Evolutionary conservation across 2,329 filamentous ascomycete genomes (phyloP).

Genomic region (Colletotrichum limetticola): DNA sequence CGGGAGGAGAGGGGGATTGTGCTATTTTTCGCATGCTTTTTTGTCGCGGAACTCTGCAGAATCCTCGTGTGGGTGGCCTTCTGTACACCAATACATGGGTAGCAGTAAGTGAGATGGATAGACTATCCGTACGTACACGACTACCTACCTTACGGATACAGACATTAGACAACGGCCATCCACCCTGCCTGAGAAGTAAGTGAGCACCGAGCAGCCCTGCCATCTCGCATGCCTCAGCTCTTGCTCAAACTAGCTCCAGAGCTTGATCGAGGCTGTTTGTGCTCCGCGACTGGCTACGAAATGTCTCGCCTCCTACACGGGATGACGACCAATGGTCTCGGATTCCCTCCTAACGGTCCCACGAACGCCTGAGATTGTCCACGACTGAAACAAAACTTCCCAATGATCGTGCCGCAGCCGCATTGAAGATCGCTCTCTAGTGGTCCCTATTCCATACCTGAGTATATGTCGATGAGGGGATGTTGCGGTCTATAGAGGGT

Average conservation of each 20-base stretch:
- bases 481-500: neutral
- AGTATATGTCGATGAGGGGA: neutral
- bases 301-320: conserved; percentile 4
- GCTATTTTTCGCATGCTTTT: conserved; percentile 22
- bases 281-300: neutral
- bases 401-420: neutral
- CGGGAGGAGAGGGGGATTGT: conserved; percentile 4
- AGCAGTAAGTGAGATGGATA: neutral
- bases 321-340: conserved; percentile 20
- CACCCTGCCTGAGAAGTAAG: neutral
- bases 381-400: neutral
- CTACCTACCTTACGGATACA: neutral
- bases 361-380: neutral
- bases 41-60: neutral
- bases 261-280: neutral
- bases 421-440: neutral
- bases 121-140: neutral
- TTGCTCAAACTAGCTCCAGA: neutral
- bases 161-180: neutral
- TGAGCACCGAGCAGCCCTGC: conserved; percentile 1
- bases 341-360: neutral
- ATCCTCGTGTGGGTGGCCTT: neutral
- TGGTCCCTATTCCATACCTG: neutral
- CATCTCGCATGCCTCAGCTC: neutral
- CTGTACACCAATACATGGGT: neutral